Evolutionary conservation across 257 asterid genomes (phyloP), one percentile per base, ranked within the genome.

Genomic region (Petunia secreta): DNA sequence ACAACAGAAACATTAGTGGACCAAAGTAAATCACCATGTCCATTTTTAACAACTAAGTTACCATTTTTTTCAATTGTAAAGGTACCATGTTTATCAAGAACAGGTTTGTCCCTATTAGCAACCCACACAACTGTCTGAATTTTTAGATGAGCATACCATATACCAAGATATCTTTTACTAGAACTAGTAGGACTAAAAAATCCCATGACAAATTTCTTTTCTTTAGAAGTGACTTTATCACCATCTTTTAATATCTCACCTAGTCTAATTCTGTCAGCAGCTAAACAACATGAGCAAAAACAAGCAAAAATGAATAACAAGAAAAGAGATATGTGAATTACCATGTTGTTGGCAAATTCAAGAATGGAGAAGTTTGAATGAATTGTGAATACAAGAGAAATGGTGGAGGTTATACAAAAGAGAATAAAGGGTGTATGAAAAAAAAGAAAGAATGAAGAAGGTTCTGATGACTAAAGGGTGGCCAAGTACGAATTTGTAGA

Each of bases 31-130:
- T 41, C 77, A 0, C 82, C 86, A 54, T 76, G 59, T 15, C 86
- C 86, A 38, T 90, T 82, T n/a, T 73, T 55, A 67, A 94, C 76
- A 1, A 76, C 75, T 50, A 94, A 85, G 75, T 88, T 89, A 8
- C 94, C 94, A 25, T 80, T 81, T 1, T 40, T 39, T 4, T 58
- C 82, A 8, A 92, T 63, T 3, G 84, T 53, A 39, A 91, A 52
- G 54, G 64, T 83, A 8, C 97, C 96, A 3, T 55, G 85, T 8
- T 75, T 75, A 15, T 91, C 95, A 0, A 87, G 64, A 4, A 94
- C 79, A 1, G 97, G 97, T 0, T 37, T 85, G n/a, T 86, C 86
- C 53, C 92, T 84, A 48, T 94, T 94, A 4, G 97, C 98, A 16
- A 91, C 97, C 98, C 98, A 94, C 5, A 90, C 90, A 6, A 90